Base-by-base conservation (phyloP, 345 rosid genomes). In the Acer yangbiense region DNA sequence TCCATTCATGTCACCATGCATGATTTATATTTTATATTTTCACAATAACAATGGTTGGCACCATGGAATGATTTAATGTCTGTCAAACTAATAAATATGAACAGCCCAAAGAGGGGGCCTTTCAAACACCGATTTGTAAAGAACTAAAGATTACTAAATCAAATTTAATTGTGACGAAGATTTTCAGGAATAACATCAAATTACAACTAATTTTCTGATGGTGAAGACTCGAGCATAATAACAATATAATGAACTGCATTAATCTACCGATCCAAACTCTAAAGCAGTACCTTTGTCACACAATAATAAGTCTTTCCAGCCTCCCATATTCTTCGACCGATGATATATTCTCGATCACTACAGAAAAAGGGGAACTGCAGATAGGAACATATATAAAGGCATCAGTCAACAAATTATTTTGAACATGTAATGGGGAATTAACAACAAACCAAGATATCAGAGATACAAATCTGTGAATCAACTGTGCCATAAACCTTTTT, bases 321-420 rank as follows among this genome's bases (percentile, higher is more conserved):
- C 72, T 96, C 98, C 98, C 99, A 96, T 83, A 94, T 92, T 79
- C 98, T 90, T 82, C 94, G 74, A 16, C 91, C 98, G 73, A 96
- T 91, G 69, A 94, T 89, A 78, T 96, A 96, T 76, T 96, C 99
- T 35, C 99, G 88, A 78, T 96, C 98, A 54, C 99, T 91, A 69
- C 99, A 96, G 90, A 94, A 94, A 78, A 96, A 94, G 0, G 99
- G 99, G 57, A 94, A 96, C 98, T 96, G 92, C 86, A 87, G 75
- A 83, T n/a, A 32, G 72, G 55, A 32, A 71, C 10, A 77, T 64
- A 23, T 60, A 77, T 55, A 25, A 57, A 78, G 29, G 35, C n/a
- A 65, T 55, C 44, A 25, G 60, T 65, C 18, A 27, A 57, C 65
- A n/a, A 21, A 68, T 32, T 68, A 57, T 35, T 7, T 18, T 6